Conservation (phyloP, 148 eudicot genomes). For the Vaccinium darrowii region DNA sequence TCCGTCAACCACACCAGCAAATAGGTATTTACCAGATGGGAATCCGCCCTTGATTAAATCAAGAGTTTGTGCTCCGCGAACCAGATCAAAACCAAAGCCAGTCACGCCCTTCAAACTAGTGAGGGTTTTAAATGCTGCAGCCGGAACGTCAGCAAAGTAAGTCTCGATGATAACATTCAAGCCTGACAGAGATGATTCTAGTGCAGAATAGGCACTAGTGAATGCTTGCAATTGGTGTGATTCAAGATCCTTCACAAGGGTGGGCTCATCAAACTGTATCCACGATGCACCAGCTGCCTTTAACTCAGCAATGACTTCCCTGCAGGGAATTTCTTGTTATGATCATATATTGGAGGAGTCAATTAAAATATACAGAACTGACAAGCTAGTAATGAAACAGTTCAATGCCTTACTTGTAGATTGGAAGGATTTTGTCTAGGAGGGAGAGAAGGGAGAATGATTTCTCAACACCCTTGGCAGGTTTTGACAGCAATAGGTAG, state of each 20-base stretch:
- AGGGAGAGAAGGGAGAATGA: slow-evolving; percentile 78
- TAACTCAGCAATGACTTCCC: slow-evolving; percentile 86
- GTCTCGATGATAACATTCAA: slow-evolving; percentile 71
- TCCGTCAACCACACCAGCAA: slow-evolving; percentile 96
- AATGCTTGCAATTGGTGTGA: slow-evolving; percentile 78
- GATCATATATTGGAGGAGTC: not conserved
- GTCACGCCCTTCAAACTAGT: slow-evolving; percentile 64
- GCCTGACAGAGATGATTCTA: slow-evolving; percentile 75
- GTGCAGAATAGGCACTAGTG: slow-evolving; percentile 67
- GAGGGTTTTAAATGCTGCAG: slow-evolving; percentile 80
- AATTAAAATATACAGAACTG: not conserved
- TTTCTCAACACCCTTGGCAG: slow-evolving; percentile 95
- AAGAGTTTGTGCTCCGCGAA: slow-evolving; percentile 79
- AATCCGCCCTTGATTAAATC: slow-evolving; percentile 73
- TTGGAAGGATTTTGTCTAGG: slow-evolving; percentile 71
- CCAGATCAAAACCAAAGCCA: slow-evolving; percentile 81
- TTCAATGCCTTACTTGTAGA: slow-evolving; percentile 64
- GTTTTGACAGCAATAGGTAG: slow-evolving; percentile 76
- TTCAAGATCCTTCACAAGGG: slow-evolving; percentile 81
- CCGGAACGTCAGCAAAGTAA: slow-evolving; percentile 82
- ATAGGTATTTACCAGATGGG: slow-evolving; percentile 85
- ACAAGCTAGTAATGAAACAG: not conserved
- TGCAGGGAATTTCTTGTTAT: slow-evolving; percentile 25
- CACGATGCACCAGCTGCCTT: slow-evolving; percentile 93
- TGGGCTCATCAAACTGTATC: slow-evolving; percentile 94